These are phyloP conservation scores for Microsporum ferrugineum DNA, from an alignment of 2,329 filamentous ascomycete genomes.

Conservation along the genomic window DNA sequence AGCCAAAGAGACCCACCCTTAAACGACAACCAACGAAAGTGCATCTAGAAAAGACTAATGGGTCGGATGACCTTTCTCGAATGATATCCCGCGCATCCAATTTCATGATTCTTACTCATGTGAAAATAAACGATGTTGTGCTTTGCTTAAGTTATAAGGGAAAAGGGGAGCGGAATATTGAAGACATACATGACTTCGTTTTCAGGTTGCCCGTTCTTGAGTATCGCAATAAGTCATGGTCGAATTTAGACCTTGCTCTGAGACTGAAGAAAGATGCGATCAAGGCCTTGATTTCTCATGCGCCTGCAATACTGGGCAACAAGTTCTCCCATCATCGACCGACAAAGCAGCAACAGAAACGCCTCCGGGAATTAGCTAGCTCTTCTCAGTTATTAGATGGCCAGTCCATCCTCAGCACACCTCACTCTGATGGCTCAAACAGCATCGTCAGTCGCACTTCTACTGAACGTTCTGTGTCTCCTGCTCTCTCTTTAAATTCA, in stretches of 20 bases:
- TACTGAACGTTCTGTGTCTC: constrained; percentile 27
- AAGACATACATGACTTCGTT: constrained; percentile 95
- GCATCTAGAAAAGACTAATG: constrained; percentile 41
- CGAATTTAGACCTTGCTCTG: constrained; percentile 84
- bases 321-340: constrained; percentile 87
- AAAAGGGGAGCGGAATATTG: constrained; percentile 85
- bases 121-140: constrained; percentile 89
- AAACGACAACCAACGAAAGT: constrained; percentile 35
- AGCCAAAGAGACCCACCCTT: constrained; percentile 39
- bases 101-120: constrained; percentile 94
- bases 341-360: constrained; percentile 63
- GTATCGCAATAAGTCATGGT: constrained; percentile 98
- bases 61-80: constrained; percentile 81
- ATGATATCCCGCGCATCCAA: constrained; percentile 94
- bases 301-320: constrained; percentile 92
- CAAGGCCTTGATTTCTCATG: constrained; percentile 85
- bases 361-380: constrained; percentile 72
- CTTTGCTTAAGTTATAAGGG: constrained; percentile 95
- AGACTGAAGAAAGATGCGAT: constrained; percentile 91
- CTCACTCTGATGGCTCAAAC: constrained; percentile 20
- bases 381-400: constrained; percentile 51
- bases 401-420: constrained; percentile 4
- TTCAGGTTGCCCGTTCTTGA: constrained; percentile 91
- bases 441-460: constrained; percentile 30
- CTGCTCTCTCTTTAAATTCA: constrained; percentile 28